phyloP scores from a whole-genome alignment of 2,329 filamentous ascomycete genomes.

The Pestalotiopsis fici region DNA sequence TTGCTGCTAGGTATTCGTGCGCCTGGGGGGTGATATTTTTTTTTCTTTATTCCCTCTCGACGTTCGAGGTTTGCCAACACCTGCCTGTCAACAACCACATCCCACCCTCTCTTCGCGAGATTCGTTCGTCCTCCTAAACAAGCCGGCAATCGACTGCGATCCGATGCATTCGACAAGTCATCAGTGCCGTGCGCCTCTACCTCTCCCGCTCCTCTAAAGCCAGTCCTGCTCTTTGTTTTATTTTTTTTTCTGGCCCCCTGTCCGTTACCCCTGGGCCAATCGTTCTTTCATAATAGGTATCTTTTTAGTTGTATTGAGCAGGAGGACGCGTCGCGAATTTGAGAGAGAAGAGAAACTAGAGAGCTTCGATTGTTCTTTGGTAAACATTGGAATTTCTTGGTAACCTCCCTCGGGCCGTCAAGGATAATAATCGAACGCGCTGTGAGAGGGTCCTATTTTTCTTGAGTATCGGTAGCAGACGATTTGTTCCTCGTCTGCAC shows the following conservation, averaged over 20 bases:
- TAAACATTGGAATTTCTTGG: conserved; percentile 11
- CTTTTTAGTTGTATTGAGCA: background rate
- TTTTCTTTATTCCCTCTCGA: background rate
- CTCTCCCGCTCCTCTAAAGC: conserved; percentile 10
- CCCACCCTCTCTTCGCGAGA: background rate
- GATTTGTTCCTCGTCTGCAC: conserved; percentile 60
- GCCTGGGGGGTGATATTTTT: background rate
- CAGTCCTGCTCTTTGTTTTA: background rate
- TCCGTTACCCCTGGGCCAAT: background rate
- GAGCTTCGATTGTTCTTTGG: conserved; percentile 15
- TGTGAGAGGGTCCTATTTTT: conserved; percentile 19
- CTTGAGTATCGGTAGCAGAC: conserved; percentile 61
- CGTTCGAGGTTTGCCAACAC: background rate
- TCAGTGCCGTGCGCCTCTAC: conserved; percentile 9
- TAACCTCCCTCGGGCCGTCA: conserved; percentile 7
- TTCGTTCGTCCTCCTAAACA: background rate
- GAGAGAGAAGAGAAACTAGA: background rate
- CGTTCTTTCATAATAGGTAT: conserved; percentile 1
- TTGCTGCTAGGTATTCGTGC: background rate
- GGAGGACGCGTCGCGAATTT: conserved; percentile 7
- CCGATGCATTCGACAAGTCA: conserved; percentile 16
- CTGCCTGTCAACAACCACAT: background rate
- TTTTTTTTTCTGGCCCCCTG: background rate
- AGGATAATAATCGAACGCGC: conserved; percentile 10
- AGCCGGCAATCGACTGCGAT: conserved; percentile 11